Conservation (phyloP, 441 rosid species). For the Mallotus japonicus region DNA sequence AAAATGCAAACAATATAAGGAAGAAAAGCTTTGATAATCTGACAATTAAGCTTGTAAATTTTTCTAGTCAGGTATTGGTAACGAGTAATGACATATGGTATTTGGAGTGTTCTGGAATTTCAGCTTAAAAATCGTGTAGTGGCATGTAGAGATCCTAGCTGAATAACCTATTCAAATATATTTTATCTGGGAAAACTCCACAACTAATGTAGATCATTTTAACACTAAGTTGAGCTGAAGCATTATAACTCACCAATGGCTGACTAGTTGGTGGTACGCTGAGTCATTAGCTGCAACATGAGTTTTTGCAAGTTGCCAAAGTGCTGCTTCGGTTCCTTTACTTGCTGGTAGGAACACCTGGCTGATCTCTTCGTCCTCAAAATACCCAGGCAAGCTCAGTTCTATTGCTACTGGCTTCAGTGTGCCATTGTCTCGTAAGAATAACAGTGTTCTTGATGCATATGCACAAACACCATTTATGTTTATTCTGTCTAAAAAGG, state of each 20-base stretch:
- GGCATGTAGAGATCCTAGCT: neutral
- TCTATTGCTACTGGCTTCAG: conserved; percentile 68
- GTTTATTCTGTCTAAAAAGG: conserved; percentile 46
- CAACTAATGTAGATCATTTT: neutral
- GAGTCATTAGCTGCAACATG: conserved; percentile 70
- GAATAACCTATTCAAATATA: neutral
- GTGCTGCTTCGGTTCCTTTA: conserved; percentile 54
- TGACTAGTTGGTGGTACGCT: conserved; percentile 56
- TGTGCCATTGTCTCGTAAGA: conserved; percentile 42
- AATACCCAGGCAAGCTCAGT: conserved; percentile 41
- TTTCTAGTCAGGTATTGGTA: neutral
- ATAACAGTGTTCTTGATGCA: conserved; percentile 57
- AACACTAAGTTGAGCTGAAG: neutral
- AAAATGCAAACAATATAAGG: conserved; percentile 6
- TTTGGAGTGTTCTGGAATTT: neutral
- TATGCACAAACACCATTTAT: conserved; percentile 43
- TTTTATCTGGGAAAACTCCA: neutral
- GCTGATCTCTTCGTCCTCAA: neutral
- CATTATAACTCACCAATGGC: conserved; percentile 51
- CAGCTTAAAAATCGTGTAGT: neutral
- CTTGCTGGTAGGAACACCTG: conserved; percentile 49
- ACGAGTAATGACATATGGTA: neutral
- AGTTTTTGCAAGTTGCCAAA: conserved; percentile 70
- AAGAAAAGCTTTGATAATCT: too few relatives aligned
- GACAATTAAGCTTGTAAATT: neutral